These are phyloP conservation scores for Phialophora verrucosa DNA, from an alignment of 2,329 filamentous ascomycete genomes.

Conservation along the genomic window DNA sequence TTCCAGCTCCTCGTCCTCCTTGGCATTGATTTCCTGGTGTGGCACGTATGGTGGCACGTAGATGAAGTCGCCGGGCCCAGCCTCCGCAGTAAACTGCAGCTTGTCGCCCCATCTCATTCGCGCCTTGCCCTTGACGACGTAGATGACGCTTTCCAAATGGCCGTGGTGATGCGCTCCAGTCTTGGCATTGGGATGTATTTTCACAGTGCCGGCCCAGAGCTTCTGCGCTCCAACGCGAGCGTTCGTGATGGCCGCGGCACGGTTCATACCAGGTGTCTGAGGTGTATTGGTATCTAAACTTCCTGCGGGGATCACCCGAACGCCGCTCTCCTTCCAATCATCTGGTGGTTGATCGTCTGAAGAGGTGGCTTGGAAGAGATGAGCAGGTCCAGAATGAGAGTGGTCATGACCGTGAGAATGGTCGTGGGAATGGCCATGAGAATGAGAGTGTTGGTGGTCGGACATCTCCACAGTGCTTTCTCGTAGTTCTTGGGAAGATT, in stretches of 20 bases:
- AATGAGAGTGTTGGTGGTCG: conserved; percentile 18
- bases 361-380: conserved; percentile 34
- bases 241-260: conserved; percentile 53
- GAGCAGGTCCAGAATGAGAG: conserved; percentile 24
- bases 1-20: conserved; percentile 50
- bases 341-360: conserved; percentile 34
- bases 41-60: conserved; percentile 54
- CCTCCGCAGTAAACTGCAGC: conserved; percentile 54
- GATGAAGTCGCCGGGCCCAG: conserved; percentile 55
- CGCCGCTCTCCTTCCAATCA: conserved; percentile 50
- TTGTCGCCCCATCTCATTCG: conserved; percentile 55
- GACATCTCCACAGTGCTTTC: conserved; percentile 11
- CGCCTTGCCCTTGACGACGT: conserved; percentile 53
- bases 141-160: conserved; percentile 55
- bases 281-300: conserved; percentile 51
- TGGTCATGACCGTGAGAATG: conserved; percentile 28
- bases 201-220: conserved; percentile 55
- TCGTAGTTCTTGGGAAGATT: neutral
- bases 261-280: conserved; percentile 53
- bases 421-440: conserved; percentile 23
- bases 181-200: conserved; percentile 52
- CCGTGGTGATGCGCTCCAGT: conserved; percentile 55
- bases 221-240: conserved; percentile 53
- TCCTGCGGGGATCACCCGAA: conserved; percentile 51
- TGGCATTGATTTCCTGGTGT: conserved; percentile 56